Conservation (phyloP, 2,329 filamentous ascomycete genomes). For the Epichloe gansuensis region DNA sequence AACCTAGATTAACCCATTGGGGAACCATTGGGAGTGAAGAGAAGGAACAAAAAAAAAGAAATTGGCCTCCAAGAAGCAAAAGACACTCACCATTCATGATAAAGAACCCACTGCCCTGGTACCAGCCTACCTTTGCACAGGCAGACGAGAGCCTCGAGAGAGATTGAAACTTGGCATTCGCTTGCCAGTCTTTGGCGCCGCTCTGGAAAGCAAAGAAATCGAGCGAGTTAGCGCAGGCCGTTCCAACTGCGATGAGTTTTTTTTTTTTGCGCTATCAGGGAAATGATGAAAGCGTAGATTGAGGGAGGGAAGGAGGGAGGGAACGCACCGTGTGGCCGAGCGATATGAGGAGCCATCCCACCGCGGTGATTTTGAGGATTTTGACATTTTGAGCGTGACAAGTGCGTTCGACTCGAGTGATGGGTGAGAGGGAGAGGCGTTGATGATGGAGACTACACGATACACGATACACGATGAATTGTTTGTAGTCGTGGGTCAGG, state of each 20-base stretch:
- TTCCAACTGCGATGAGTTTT: background rate
- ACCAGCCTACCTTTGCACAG: constrained; percentile 9
- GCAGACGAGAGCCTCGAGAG: constrained; percentile 4
- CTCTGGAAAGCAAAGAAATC: background rate
- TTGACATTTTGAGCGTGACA: constrained; percentile 1
- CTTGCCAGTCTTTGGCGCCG: constrained; percentile 9
- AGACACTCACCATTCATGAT: constrained; percentile 7
- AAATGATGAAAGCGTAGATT: background rate
- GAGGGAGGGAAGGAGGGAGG: background rate
- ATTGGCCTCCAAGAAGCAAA: background rate
- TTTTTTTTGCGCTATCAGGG: background rate
- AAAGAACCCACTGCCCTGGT: constrained; percentile 10
- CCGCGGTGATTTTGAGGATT: constrained; percentile 6
- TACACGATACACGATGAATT: too few species aligned
- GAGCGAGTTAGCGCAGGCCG: background rate
- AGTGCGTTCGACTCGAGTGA: too few species aligned
- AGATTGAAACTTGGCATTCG: constrained; percentile 6
- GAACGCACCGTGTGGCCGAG: constrained; percentile 7
- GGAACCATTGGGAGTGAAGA: background rate
- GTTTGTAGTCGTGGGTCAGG: too few species aligned
- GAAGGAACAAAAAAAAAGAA: background rate
- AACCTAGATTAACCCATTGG: too few species aligned
- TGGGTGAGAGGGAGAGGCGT: too few species aligned
- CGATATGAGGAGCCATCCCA: constrained; percentile 8
- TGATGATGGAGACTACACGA: too few species aligned